Evolutionary conservation across 805 yeast genomes (phyloP).

Genomic region (Monosporozyma servazzii): DNA sequence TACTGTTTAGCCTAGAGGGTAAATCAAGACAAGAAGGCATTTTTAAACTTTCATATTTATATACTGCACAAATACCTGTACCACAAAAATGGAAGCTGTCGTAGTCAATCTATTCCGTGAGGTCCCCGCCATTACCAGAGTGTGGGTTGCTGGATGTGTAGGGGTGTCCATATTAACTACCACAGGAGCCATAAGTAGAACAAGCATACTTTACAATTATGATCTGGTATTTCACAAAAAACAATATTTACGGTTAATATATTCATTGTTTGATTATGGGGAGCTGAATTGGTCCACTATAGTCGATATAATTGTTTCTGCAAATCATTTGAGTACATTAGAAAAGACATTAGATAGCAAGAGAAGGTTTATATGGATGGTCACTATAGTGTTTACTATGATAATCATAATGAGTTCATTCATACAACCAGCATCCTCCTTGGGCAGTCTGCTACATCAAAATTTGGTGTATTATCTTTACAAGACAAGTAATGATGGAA

Average conservation of each 20-base stretch:
- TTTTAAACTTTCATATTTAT: too few species aligned
- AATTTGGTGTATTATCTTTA: conserved; percentile 22
- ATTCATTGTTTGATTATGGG: conserved; percentile 35
- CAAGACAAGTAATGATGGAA: conserved; percentile 12
- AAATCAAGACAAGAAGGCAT: background rate
- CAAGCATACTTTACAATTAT: conserved; percentile 29
- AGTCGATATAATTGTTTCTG: conserved; percentile 16
- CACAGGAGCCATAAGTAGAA: conserved; percentile 26
- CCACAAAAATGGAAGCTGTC: conserved; percentile 21
- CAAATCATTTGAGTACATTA: conserved; percentile 18
- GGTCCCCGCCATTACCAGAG: conserved; percentile 35
- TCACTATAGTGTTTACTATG: conserved; percentile 10
- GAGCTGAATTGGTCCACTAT: conserved; percentile 17
- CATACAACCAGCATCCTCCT: conserved; percentile 21
- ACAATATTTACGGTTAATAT: conserved; percentile 32
- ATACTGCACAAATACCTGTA: background rate
- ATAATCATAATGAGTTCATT: conserved; percentile 18
- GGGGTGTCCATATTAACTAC: conserved; percentile 29
- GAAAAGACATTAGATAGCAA: conserved; percentile 20
- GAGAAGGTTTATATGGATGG: conserved; percentile 23
- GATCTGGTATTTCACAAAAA: conserved; percentile 34
- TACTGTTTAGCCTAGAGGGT: background rate
- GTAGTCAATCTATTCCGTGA: conserved; percentile 22
- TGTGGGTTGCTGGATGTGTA: conserved; percentile 31
- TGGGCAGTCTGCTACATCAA: conserved; percentile 22